phyloP scores from a whole-genome alignment of 306 rosid species.

The Cicer cuneatum region DNA sequence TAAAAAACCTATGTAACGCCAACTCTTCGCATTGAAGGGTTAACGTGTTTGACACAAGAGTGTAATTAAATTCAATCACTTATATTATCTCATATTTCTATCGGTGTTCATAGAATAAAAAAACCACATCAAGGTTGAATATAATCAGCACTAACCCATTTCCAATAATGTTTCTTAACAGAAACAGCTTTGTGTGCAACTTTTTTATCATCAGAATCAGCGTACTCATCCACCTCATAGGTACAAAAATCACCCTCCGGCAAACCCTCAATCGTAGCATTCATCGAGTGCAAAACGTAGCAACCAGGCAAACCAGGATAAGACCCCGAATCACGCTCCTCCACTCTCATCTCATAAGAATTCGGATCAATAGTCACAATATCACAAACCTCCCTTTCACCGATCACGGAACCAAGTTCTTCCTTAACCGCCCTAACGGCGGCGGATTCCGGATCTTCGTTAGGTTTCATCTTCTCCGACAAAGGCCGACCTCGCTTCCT shows the following conservation, averaged over 20 bases:
- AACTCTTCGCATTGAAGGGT: background rate
- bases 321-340: slow-evolving; percentile 79
- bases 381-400: slow-evolving; percentile 22
- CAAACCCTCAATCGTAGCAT: slow-evolving; percentile 72
- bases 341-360: slow-evolving; percentile 74
- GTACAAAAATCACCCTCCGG: slow-evolving; percentile 87
- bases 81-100: background rate
- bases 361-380: slow-evolving; percentile 66
- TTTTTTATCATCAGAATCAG: slow-evolving; percentile 44
- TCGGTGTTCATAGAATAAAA: background rate
- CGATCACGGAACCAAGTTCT: slow-evolving; percentile 78
- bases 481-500: slow-evolving; percentile 74
- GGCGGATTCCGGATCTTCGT: slow-evolving; percentile 76
- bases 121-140: slow-evolving; percentile 46
- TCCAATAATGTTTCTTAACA: slow-evolving; percentile 93
- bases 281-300: slow-evolving; percentile 77
- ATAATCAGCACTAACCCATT: slow-evolving; percentile 80
- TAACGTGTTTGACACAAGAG: background rate
- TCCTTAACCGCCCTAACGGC: slow-evolving; percentile 75
- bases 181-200: slow-evolving; percentile 67
- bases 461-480: slow-evolving; percentile 96
- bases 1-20: background rate
- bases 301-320: slow-evolving; percentile 96
- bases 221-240: slow-evolving; percentile 73
- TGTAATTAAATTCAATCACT: background rate